phyloP scores from a whole-genome alignment of 202 grass and related monocot genomes.

The Brachypodium distachyon region DNA sequence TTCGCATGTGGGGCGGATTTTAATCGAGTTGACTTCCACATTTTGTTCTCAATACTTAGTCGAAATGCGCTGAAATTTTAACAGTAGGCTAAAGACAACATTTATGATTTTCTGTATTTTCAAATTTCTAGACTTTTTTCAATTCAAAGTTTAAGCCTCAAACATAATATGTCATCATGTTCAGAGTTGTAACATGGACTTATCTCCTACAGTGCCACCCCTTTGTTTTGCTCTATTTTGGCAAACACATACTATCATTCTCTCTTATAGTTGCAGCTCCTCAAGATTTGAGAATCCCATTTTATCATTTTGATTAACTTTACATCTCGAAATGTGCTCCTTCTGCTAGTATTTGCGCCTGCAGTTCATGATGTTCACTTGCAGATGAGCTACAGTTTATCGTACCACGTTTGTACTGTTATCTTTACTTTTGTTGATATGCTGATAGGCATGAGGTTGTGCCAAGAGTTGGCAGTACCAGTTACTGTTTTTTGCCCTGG shows the following conservation, averaged over 20 bases:
- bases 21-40: no score
- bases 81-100: no score
- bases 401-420: not conserved
- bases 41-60: no score
- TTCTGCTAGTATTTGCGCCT: not conserved
- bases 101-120: no score
- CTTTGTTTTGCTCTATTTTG: not conserved
- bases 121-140: no score
- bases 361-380: constrained; percentile 13
- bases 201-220: no score
- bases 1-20: no score
- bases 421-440: constrained; percentile 30
- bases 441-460: constrained; percentile 18
- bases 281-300: not conserved
- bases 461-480: constrained; percentile 13
- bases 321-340: not conserved
- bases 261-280: not conserved
- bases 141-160: no score
- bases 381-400: not conserved
- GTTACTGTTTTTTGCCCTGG: constrained; percentile 31
- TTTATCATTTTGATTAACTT: not conserved
- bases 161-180: no score
- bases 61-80: no score
- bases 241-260: not conserved
- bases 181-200: no score